These are phyloP conservation scores for Pythium folliculosum DNA, from an alignment of 352 stramenopile genomes.

Conservation along the genomic window DNA sequence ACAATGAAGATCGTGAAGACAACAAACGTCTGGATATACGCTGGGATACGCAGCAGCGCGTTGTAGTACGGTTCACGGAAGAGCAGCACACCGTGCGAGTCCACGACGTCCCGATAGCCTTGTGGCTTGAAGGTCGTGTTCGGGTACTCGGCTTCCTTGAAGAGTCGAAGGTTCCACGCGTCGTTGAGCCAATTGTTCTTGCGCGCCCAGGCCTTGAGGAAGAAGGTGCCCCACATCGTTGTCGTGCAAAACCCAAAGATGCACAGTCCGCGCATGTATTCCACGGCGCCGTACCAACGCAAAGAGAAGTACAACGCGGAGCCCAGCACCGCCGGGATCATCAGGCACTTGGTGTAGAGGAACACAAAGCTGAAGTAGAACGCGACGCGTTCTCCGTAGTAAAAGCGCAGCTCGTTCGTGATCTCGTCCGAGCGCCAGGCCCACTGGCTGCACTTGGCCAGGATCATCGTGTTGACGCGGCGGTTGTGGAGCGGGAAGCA, in stretches of 20 bases:
- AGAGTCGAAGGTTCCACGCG: constrained; percentile 79
- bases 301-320: constrained; percentile 68
- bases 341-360: constrained; percentile 80
- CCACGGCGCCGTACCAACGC: constrained; percentile 65
- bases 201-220: constrained; percentile 75
- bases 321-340: constrained; percentile 60
- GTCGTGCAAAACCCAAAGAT: constrained; percentile 81
- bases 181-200: constrained; percentile 85
- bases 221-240: constrained; percentile 76
- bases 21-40: constrained; percentile 79
- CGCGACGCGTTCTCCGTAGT: constrained; percentile 82
- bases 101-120: constrained; percentile 74
- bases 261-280: constrained; percentile 79
- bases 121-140: constrained; percentile 79
- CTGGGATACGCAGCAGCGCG: constrained; percentile 68
- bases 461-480: constrained; percentile 65
- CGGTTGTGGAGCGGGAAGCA: constrained; percentile 88
- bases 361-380: constrained; percentile 89
- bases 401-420: constrained; percentile 81
- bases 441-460: constrained; percentile 73
- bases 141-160: constrained; percentile 87
- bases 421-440: constrained; percentile 81
- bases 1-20: constrained; percentile 80
- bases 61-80: constrained; percentile 88
- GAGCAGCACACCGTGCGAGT: constrained; percentile 66